Evolutionary conservation across 192 early-diverging fungal genomes (phyloP), one percentile per base, ranked within the genome.

Genomic region (Podila minutissima): DNA sequence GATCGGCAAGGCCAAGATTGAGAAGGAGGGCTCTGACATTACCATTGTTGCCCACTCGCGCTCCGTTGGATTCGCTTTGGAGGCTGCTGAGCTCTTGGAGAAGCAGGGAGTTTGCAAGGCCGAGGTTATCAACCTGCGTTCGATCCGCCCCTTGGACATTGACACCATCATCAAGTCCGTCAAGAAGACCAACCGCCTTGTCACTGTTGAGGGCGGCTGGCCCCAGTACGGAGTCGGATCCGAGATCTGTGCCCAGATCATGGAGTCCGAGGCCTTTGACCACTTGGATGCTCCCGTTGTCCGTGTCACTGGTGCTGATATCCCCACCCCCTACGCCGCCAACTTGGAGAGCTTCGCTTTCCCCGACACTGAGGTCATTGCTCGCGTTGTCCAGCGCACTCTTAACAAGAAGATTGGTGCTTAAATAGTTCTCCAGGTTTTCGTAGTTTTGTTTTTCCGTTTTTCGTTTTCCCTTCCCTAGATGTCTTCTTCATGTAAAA

Each of bases 211-310:
- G 85, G 93, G 94, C 73, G 98, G 96, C 59, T 99, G 94, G 94
- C 96, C 98, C 37, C 87, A 90, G 76, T 97, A 94, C 75, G 95
- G 97, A 75, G 93, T 97, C 67, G 98, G 98, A 68, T 92, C 92
- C 37, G 98, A 99, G 88, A 94, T 99, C 72, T 90, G 92, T 70
- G 98, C 97, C 60, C 94, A 96, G 86, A 94, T 96, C 68, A 96
- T 99, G 95, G 98, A 99, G 91, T 91, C 91, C 59, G 97, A 99
- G 72, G 96, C 91, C 41, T 99, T 97, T 82, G 94, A 98, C 87
- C 89, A 96, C 84, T 90, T 99, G 46, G 97, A 99, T 89, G 94
- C 97, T 35, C 98, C 98, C 15, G 90, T 99, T 55, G 85, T 86
- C 85, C 93, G 98, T 79, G 87, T 99, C 33, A 95, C 97, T 53